Percentiles rank a stretch among this genome's conserved stretches.
Conservation (phyloP, 2,329 filamentous ascomycete genomes). For the Calonectria crousiana region DNA sequence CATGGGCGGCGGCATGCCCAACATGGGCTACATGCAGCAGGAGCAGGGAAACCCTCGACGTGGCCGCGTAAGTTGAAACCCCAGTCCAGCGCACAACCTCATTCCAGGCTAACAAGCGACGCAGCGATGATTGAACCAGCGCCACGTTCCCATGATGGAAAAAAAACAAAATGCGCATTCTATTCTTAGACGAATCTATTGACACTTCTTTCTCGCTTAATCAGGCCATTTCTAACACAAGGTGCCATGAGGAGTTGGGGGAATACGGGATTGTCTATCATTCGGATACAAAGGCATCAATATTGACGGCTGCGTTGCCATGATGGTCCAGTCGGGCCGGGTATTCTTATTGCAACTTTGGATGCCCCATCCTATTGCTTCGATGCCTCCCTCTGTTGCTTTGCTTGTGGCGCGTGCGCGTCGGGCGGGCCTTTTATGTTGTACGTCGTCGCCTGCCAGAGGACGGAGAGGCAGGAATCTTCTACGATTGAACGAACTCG, state of each 20-base stretch:
- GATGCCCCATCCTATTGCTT: conserved; percentile 39
- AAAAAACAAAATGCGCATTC: conserved; percentile 15
- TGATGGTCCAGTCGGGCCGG: conserved; percentile 27
- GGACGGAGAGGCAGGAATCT: conserved; percentile 35
- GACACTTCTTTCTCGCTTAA: conserved; percentile 34
- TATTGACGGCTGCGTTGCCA: conserved; percentile 31
- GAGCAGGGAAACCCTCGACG: conserved; percentile 68
- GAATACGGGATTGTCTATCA: conserved; percentile 28
- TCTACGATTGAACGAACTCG: conserved; percentile 43
- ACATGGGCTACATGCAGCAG: conserved; percentile 64
- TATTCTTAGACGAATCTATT: conserved; percentile 36
- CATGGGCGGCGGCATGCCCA: conserved; percentile 60
- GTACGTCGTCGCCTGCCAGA: conserved; percentile 32
- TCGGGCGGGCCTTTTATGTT: conserved; percentile 45
- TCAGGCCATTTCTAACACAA: conserved; percentile 35
- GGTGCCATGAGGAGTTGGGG: conserved; percentile 41
- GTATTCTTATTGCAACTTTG: conserved; percentile 34
- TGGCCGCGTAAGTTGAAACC: conserved; percentile 65
- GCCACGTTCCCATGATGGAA: conserved; percentile 21
- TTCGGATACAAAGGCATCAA: conserved; percentile 33
- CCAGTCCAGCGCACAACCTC: conserved; percentile 10
- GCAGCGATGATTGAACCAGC: conserved; percentile 45
- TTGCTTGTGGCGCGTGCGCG: conserved; percentile 31
- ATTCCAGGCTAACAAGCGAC: conserved; percentile 37
- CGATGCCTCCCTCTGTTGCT: conserved; percentile 35